A percentile compares a stretch with the other conserved stretches of the same genome.
Conservation (phyloP, 1,284 basidiomycete species). For the Butyriboletus appendiculatus region DNA sequence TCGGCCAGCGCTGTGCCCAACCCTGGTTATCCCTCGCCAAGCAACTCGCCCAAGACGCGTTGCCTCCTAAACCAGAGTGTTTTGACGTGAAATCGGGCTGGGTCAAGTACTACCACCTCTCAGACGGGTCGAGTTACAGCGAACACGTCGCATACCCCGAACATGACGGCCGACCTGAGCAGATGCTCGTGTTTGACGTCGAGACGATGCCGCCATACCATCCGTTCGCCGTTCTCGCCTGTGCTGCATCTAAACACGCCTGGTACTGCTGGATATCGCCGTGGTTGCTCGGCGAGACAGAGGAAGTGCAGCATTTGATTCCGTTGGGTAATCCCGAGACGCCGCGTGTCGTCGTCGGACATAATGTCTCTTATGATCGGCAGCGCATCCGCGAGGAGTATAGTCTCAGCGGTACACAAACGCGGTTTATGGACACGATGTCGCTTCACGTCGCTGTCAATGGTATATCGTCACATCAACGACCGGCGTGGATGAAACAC, state of each 20-base stretch:
- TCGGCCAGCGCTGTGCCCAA: conserved; percentile 73
- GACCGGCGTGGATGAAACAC: conserved; percentile 90
- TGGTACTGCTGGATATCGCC: conserved; percentile 99
- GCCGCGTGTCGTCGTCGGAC: conserved; percentile 82
- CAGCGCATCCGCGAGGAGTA: conserved; percentile 89
- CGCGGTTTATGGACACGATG: conserved; percentile 94
- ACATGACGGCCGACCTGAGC: conserved; percentile 63
- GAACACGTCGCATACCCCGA: conserved; percentile 63
- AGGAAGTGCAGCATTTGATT: conserved; percentile 72
- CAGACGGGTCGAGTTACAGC: conserved; percentile 67
- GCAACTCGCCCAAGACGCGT: conserved; percentile 51
- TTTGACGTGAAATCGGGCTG: conserved; percentile 87
- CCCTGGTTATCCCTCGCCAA: conserved; percentile 84
- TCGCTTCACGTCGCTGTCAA: conserved; percentile 92
- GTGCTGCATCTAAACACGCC: conserved; percentile 77
- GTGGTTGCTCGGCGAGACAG: conserved; percentile 77
- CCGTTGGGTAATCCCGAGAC: conserved; percentile 59
- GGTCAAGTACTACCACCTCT: conserved; percentile 78
- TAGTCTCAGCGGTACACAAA: conserved; percentile 63
- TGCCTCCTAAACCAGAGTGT: conserved; percentile 68
- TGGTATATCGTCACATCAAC: conserved; percentile 94
- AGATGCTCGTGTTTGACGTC: conserved; percentile 89
- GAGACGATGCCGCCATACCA: conserved; percentile 89
- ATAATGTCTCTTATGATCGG: conserved; percentile 96
- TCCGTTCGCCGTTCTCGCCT: conserved; percentile 88